Base-by-base conservation (phyloP, 176 grass and related monocot species). In the Melocanna baccifera region DNA sequence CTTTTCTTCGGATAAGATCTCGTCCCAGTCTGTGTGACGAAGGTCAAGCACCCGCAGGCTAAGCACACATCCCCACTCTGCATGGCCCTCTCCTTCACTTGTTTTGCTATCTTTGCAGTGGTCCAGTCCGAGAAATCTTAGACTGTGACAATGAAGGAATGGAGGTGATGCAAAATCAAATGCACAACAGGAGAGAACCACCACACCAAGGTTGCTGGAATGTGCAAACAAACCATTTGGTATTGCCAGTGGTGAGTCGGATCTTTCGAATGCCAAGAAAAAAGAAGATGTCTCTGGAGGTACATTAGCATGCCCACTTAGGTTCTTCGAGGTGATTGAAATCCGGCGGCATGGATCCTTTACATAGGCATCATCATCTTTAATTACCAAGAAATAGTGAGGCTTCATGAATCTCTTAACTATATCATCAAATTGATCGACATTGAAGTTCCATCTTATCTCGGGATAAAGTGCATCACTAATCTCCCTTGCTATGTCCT, bases 121-220 rank as follows among this genome's bases (percentile, higher is more conserved):
- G 23, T 63, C 66, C 53, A 79, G 0, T 1, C 84, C 76, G 4
- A 86, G 66, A 11, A 79, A 86, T 86, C 65, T 86, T 12, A 86
- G 22, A 0, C 0, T 1, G 0, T 5, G 28, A 6, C 84, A 79
- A 4, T 1, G 1, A 0, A 1, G 0, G 29, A 86, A 86, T 15
- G 67, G n/a, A 1, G 76, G 84, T 63, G 84, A 86, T 8, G 53
- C 41, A 72, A 86, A 79, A 0, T 0, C 62, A 3, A 85, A 78
- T 30, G 59, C 5, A 75, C 82, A 84, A 1, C n/a, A n/a, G n/a
- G 14, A 75, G 1, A 84, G 45, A 53, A 42, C 0, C 1, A 84
- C 0, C 43, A 84, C 71, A 4, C 26, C 19, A 16, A 83, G 81
- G 3, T 36, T 47, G 18, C 0, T 73, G 1, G 20, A 64, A 0